Base-by-base conservation (phyloP, 1,139 yeast genomes). In the Debaryomyces nepalensis region DNA sequence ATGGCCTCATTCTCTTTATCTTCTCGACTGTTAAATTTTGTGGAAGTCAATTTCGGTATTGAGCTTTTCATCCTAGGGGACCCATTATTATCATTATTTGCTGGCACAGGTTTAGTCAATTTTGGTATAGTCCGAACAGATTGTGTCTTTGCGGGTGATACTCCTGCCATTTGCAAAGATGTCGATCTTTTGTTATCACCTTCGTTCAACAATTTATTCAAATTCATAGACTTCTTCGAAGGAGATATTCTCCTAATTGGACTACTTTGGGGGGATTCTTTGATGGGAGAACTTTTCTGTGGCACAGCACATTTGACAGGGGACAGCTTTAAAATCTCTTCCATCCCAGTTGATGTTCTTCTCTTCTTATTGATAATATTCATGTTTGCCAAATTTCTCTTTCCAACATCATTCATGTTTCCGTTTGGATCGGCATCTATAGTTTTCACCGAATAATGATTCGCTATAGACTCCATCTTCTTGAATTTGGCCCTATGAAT, bases 391-490 rank as follows among this genome's bases (percentile, higher is more conserved):
- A 39, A 23, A 21, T 41, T 39, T 22, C 50, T 42, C 32, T 48
- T 48, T 2, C 51, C 51, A 2, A 11, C 23, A 30, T 44, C 50
- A 27, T 46, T 48, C n/a, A 33, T 37, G 29, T 9, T 37, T 10
- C 26, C 24, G 16, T 7, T 29, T 3, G 34, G 11, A 22, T 30
- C 33, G 11, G 18, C 23, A 4, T 31, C 37, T 11, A 9, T 31
- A 22, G 23, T 16, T 16, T 24, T 31, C 10, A 64, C 59, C 2
- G 76, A 68, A 46, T 73, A 73, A 45, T 73, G 78, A 34, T 55
- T 61, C 16, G 66, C 59, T 23, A 73, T 73, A 24, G 73, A 66
- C 27, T 73, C 77, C 77, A 73, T 70, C 38, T 63, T 61, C 44
- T 57, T 61, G 52, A 70, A 70, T 34, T 64, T 57, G 14, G 58